Conservation (phyloP, 139 green algal species). For the Volvox africanus region DNA sequence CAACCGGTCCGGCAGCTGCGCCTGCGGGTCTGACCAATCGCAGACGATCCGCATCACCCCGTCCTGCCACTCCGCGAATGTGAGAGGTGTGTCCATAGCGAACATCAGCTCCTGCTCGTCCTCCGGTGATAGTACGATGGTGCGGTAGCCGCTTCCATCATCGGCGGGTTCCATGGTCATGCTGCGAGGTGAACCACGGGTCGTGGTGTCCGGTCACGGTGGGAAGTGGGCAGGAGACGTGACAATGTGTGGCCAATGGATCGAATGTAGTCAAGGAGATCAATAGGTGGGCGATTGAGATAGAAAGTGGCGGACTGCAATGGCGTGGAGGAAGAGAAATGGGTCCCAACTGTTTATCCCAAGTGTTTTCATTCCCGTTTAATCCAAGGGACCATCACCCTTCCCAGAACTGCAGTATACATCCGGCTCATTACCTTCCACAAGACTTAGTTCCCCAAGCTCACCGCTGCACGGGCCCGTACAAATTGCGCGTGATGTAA, state of each 20-base stretch:
- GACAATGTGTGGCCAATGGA: too few relatives aligned
- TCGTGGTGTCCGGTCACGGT: not conserved
- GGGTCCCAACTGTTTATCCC: too few relatives aligned
- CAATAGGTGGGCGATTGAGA: too few relatives aligned
- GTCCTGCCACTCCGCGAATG: slow-evolving; percentile 33
- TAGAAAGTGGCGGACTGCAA: too few relatives aligned
- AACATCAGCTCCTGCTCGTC: slow-evolving; percentile 43
- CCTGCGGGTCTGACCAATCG: slow-evolving; percentile 17
- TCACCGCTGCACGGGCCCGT: slow-evolving; percentile 28
- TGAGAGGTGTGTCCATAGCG: slow-evolving; percentile 43
- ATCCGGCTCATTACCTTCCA: too few relatives aligned
- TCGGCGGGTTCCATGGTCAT: slow-evolving; percentile 8
- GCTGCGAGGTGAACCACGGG: not conserved
- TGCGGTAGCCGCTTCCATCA: slow-evolving; percentile 4
- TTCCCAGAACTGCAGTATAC: too few relatives aligned
- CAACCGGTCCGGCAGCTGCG: slow-evolving; percentile 1
- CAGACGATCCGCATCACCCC: slow-evolving; percentile 29
- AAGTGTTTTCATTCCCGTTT: not conserved
- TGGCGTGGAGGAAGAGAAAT: too few relatives aligned
- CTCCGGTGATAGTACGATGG: not conserved
- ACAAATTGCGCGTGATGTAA: slow-evolving; percentile 26
- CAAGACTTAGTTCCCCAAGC: too few relatives aligned
- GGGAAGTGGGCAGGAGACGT: too few relatives aligned
- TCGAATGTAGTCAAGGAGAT: too few relatives aligned
- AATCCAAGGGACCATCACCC: not conserved